Evolutionary conservation across 768 basidiomycete genomes (phyloP), one percentile per base, ranked within the genome.

Genomic region (Plicaturopsis crispa): DNA sequence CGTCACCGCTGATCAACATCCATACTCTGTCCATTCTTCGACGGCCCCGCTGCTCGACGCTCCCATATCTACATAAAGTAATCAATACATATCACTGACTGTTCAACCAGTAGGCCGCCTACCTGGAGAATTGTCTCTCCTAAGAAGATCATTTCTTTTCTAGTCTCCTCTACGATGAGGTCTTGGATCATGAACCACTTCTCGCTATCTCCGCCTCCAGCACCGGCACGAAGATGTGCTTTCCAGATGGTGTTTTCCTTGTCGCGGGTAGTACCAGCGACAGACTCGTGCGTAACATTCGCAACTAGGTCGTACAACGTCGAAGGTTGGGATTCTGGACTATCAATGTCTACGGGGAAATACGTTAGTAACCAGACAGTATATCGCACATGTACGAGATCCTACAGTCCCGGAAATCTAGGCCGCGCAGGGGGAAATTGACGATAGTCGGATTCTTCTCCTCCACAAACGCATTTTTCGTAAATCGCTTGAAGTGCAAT

Each of bases 391-490:
- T 46, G 45, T 45, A 47, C 41, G 51, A 39, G 28, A 6, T 68
- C 91, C 51, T 57, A 96, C 96, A 97, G 35, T 91, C 91, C 50
- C 66, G 67, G 58, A 99, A 84, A 60, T 99, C 94, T 14, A 98
- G 73, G 3, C 94, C 93, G 41, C 86, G 76, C 18, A 97, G 68
- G 3, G 94, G 94, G 53, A 96, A 99, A 55, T 94, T 99, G 48
- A 99, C 87, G 44, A 99, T 93, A 1, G 96, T 99, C 6, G 94
- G 94, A 52, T 99, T 99, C 62, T 96, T 96, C 60, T 99, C 96
- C 59, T 97, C 94, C 5, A 97, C 92, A 51, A 98, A 97, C 37
- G 72, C 72, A 57, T 98, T 99, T 58, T 88, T 96, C 17, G 89
- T 92, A 63, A 98, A 99, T 26, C 96, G 79, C 58, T 93, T 98